Base-by-base conservation (phyloP, 1,139 yeast genomes). In the Pichia sp. region DNA sequence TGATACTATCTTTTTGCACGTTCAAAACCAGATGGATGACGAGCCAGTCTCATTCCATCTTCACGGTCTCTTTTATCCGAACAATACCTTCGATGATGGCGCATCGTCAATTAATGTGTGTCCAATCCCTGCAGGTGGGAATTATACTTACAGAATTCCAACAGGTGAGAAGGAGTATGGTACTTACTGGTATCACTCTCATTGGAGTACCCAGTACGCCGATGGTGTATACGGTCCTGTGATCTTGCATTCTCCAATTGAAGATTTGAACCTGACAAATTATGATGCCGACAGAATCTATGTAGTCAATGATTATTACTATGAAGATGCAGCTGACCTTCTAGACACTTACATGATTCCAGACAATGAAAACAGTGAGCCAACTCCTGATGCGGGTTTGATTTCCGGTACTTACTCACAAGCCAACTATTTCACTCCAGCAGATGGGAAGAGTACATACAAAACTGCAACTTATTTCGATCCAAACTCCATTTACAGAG, bases 101-200 rank as follows among this genome's bases (percentile, higher is more conserved):
- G 70, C 69, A 7, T 62, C 70, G 2, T 62, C 63, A 2, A 50
- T 69, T 9, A 64, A 69, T 2, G 72, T 66, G 37, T 55, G 59
- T 32, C 64, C 67, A 5, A 67, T 68, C 20, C 49, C 54, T 6
- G 51, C 60, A 17, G 66, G 65, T 2, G 60, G 57, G 6, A 45
- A 52, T 2, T 65, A 56, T 43, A 55, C 59, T 28, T 66, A 69
- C 45, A 60, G 54, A 30, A 64, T 69, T 43, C 63, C 62, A 13
- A 49, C 64, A 14, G 61, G 56, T 6, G 53, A 58, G 28, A 30
- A 38, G 7, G 67, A 65, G 37, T 62, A 60, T 41, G 76, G 76
- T 1, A 64, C 72, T 1, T 65, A 60, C 34, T 70, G 75, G 75
- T 70, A 69, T 46, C 76, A 70, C 47, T 67, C 75, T 1, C 76